phyloP scores from a whole-genome alignment of 148 eudicot species.

The Rhododendron molle region DNA sequence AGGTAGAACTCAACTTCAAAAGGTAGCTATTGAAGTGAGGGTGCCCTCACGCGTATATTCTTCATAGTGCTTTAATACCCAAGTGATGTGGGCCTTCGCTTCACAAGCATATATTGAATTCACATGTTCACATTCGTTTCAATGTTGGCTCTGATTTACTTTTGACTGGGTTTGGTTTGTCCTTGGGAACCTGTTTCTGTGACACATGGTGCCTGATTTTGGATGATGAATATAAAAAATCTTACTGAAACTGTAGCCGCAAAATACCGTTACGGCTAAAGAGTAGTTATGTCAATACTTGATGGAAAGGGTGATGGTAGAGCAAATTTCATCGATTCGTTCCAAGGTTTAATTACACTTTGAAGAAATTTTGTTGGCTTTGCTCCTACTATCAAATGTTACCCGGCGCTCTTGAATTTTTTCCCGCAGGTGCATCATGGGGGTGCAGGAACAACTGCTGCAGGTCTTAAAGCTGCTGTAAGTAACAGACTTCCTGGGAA shows the following conservation, averaged over 20 bases:
- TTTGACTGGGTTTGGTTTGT: neutral
- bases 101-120: neutral
- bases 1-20: too few species aligned
- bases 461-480: slow-evolving; percentile 83
- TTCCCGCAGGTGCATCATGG: slow-evolving; percentile 65
- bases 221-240: neutral
- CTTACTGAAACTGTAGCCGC: neutral
- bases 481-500: neutral
- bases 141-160: neutral
- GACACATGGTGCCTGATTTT: neutral
- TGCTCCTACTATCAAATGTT: neutral
- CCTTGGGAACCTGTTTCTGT: neutral
- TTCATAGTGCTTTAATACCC: too few species aligned
- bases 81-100: too few species aligned
- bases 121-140: neutral
- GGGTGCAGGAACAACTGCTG: slow-evolving; percentile 86
- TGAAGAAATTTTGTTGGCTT: neutral
- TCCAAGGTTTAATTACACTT: neutral
- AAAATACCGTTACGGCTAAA: neutral
- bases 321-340: neutral
- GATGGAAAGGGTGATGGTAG: neutral
- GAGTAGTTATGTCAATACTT: neutral
- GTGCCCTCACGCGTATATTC: too few species aligned
- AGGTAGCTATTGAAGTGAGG: too few species aligned
- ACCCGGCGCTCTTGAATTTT: neutral